Evolutionary conservation across 1,284 basidiomycete genomes (phyloP), one percentile per base, ranked within the genome.

Genomic region (Coniferiporia weirii): DNA sequence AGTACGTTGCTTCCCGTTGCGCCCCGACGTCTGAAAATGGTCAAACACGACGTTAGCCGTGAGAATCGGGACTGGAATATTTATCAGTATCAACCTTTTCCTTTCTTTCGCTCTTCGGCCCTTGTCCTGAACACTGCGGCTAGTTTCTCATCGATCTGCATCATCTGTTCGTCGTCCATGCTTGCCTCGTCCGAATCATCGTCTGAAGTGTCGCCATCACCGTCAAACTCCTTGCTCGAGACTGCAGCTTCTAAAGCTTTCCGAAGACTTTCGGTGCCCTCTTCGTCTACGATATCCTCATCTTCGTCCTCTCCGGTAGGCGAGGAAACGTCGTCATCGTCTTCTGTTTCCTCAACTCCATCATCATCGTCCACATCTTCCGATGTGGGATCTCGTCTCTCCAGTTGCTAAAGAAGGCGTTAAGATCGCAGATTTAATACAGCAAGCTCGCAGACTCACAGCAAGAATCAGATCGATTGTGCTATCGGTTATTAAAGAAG

Each of bases 141-240:
- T 5, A 99, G 83, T 69, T 97, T 92, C 62, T 93, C 91, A 69
- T 99, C 96, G 47, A 98, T 83, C 52, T 90, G 89, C 79, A 98
- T 86, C 96, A 98, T 99, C 75, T 98, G 93, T 49, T 98, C 95
- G 69, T 98, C 96, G 68, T 95, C 90, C 85, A 95, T 89, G 27
- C 87, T 75, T 48, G 90, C 88, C 65, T 89, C 86, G 35, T 89
- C 76, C 1, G 75, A 75, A 45, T 72, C 71, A 7, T 75, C 75
- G 35, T 74, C 75, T 13, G 71, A 76, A 34, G 79, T 77, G 3
- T 75, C 80, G 34, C 79, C 77, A 3, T 75, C 80, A 15, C 77
- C 77, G 4, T 75, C 78, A 6, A 81, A 79, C 2, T 89, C 90
- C 63, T 85, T 87, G 17, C 85, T 83, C 56, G 85, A 80, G 6